Conservation (phyloP, 78 protist genomes). For the Chrysochromulina parva region DNA sequence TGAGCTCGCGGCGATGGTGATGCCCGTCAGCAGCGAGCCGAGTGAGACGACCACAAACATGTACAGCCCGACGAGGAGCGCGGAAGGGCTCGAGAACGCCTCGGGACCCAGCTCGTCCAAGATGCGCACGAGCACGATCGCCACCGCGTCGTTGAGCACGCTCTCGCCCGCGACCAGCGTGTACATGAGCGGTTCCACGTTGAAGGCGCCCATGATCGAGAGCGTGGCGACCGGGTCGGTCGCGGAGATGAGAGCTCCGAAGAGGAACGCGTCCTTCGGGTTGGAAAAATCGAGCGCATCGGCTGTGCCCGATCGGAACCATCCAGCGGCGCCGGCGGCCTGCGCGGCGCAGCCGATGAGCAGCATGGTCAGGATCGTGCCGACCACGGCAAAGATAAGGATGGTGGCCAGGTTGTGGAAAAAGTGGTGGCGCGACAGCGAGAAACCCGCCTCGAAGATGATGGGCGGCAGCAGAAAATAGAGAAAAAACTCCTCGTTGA, state of each 20-base stretch:
- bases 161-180: slow-evolving; percentile 52
- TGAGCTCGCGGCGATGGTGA: too few relatives aligned
- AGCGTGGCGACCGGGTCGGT: slow-evolving; percentile 55
- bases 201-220: slow-evolving; percentile 34
- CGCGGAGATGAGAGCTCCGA: slow-evolving; percentile 34
- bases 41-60: neutral
- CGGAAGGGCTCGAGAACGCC: neutral
- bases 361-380: slow-evolving; percentile 16
- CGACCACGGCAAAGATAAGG: slow-evolving; percentile 42
- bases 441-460: slow-evolving; percentile 45
- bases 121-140: slow-evolving; percentile 32
- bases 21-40: neutral
- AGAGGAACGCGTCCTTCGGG: neutral
- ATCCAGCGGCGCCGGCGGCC: neutral
- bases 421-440: neutral
- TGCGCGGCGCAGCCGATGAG: slow-evolving; percentile 8
- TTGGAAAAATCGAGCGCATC: neutral
- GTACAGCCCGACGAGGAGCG: neutral
- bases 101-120: neutral
- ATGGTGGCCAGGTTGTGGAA: neutral
- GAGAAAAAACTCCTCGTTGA: slow-evolving; percentile 43
- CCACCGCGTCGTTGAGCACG: slow-evolving; percentile 54
- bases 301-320: neutral
- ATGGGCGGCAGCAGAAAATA: slow-evolving; percentile 55
- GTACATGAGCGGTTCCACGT: slow-evolving; percentile 38